phyloP scores from a whole-genome alignment of 1,139 yeast species.

The Kluyveromyces sp. region DNA sequence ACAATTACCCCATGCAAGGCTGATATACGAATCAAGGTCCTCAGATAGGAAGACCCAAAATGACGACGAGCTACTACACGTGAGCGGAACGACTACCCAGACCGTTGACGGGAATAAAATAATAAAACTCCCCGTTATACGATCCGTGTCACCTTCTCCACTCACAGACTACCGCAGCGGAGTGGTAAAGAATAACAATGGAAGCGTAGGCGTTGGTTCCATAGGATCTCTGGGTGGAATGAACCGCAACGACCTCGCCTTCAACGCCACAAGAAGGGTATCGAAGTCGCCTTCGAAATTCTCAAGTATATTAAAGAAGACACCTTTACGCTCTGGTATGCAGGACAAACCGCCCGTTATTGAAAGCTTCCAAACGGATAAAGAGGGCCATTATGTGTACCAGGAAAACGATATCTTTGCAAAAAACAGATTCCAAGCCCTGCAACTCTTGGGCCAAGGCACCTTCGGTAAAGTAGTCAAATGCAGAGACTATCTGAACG shows the following conservation, averaged over 20 bases:
- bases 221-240: neutral
- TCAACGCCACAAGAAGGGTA: neutral
- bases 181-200: neutral
- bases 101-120: slow-evolving; percentile 26
- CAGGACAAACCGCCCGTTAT: slow-evolving; percentile 6
- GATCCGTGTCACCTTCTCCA: slow-evolving; percentile 15
- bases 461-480: slow-evolving; percentile 94
- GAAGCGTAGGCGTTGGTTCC: neutral
- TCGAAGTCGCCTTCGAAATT: slow-evolving; percentile 3
- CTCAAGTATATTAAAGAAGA: neutral
- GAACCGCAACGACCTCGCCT: neutral
- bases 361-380: slow-evolving; percentile 39
- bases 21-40: slow-evolving; percentile 12
- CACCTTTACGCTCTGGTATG: neutral
- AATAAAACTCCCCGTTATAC: slow-evolving; percentile 19
- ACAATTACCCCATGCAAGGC: slow-evolving; percentile 45
- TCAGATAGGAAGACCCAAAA: slow-evolving; percentile 16
- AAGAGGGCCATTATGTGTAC: slow-evolving; percentile 77
- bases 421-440: slow-evolving; percentile 56
- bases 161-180: neutral
- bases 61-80: slow-evolving; percentile 26
- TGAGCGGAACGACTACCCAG: slow-evolving; percentile 27
- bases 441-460: slow-evolving; percentile 83
- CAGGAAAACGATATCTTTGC: slow-evolving; percentile 54
- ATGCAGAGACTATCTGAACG: slow-evolving; percentile 46